Evolutionary conservation across 2,329 filamentous ascomycete genomes (phyloP), one percentile per base, ranked within the genome.

Genomic region (Cytospora chrysosperma): DNA sequence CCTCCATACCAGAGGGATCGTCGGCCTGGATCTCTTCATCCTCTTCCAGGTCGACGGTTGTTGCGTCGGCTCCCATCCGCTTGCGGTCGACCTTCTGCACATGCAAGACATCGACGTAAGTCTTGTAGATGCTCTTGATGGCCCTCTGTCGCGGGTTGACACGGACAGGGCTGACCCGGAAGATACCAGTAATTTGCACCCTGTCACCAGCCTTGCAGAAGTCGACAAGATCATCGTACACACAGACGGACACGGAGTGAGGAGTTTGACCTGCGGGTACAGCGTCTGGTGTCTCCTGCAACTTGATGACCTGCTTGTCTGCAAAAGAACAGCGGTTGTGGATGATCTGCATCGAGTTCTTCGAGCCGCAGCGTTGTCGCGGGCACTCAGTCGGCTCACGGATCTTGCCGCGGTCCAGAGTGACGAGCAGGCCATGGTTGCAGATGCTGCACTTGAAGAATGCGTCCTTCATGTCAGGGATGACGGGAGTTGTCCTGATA

Each of bases 391-490:
- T 97, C 2, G 95, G 95, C 75, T 99, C 95, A 26, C 92, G 89
- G 71, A 99, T 99, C 79, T 94, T 95, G 75, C 96, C 95, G 72
- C 95, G 90, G 74, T 99, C 95, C 71, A 99, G 90, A 62, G 93
- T 90, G 61, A 97, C 92, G 67, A 90, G 91, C 66, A 96, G 87
- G 4, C 91, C 94, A 76, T 97, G 92, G 71, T 93, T 92, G 78
- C 95, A 99, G 28, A 94, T 87, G 64, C 92, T 91, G 78, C 95
- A 99, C 67, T 92, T 90, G 85, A 99, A 99, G 79, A 97, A 97
- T 0, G 95, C 95, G 74, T 97, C 92, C 78, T 96, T 97, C 96
- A 99, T 99, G 71, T 99, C 95, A 0, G 95, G 95, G 68, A 99
- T 98, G 68, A 99, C 91, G 0, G 95, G 93, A 0, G 95, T 98